Evolutionary conservation across 495 filamentous ascomycete species (phyloP).

Genomic region (Neurospora sp.): DNA sequence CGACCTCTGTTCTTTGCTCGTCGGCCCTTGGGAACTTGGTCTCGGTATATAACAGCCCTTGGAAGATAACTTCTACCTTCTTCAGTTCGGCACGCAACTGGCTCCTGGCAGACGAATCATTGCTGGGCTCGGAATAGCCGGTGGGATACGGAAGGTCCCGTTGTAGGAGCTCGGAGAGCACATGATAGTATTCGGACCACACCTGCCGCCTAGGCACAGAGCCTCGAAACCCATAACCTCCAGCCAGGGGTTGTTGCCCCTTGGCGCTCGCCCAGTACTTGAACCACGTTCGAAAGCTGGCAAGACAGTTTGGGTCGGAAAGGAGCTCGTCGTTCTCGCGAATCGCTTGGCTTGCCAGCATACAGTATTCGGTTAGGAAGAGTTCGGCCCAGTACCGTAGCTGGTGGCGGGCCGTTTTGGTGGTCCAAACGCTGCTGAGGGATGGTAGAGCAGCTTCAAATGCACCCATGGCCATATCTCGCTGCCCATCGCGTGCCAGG

Average conservation of each 20-base stretch:
- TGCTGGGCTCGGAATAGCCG: conserved; percentile 25
- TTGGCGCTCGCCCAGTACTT: conserved; percentile 43
- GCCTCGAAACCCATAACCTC: conserved; percentile 36
- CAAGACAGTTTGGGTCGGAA: conserved; percentile 38
- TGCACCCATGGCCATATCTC: conserved; percentile 48
- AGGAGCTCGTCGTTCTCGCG: conserved; percentile 33
- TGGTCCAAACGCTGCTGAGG: conserved; percentile 36
- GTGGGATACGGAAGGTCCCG: conserved; percentile 40
- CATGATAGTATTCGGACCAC: conserved; percentile 74
- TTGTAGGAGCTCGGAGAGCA: conserved; percentile 56
- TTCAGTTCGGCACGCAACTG: conserved; percentile 65
- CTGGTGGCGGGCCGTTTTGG: conserved; percentile 42
- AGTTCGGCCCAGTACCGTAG: conserved; percentile 69
- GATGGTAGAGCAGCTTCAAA: conserved; percentile 54
- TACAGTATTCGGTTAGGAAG: conserved; percentile 60
- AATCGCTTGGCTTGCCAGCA: conserved; percentile 48
- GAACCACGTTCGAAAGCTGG: conserved; percentile 52
- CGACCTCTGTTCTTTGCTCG: conserved; percentile 60
- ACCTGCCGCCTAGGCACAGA: conserved; percentile 45
- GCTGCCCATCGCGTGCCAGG: conserved; percentile 45
- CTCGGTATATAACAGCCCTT: conserved; percentile 60
- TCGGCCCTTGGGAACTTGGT: conserved; percentile 76
- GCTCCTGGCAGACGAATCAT: conserved; percentile 42
- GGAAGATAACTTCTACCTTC: conserved; percentile 62
- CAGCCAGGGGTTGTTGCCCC: conserved; percentile 21